A percentile compares a stretch with the other conserved stretches of the same genome.
Evolutionary conservation across 225 moss, liverwort and hornwort species (phyloP).

Genomic region (Asterella californica): DNA sequence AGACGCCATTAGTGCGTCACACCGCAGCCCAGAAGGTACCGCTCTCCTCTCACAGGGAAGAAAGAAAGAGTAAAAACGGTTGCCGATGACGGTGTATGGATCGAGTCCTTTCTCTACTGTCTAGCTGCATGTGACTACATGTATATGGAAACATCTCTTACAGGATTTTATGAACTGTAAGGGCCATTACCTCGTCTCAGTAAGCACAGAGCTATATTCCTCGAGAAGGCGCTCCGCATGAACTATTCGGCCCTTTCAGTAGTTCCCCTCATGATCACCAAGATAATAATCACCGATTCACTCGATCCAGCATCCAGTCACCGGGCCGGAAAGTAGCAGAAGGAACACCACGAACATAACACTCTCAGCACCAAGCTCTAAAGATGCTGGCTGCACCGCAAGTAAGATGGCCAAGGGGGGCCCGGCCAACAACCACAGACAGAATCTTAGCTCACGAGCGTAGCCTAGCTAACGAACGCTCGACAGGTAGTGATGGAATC

Average conservation of each 20-base stretch:
- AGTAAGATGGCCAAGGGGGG: neutral
- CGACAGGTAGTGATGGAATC: conserved; percentile 6
- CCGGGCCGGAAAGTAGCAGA: neutral
- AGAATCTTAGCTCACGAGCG: neutral
- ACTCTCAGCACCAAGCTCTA: neutral
- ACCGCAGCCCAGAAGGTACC: neutral
- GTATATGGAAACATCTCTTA: conserved; percentile 14
- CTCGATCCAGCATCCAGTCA: neutral
- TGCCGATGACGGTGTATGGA: neutral
- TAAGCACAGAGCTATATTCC: neutral
- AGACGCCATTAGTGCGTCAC: too few relatives aligned
- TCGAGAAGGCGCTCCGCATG: neutral
- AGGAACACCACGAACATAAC: neutral
- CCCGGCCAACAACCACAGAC: neutral
- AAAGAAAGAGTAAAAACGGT: conserved; percentile 6
- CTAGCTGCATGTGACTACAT: conserved; percentile 19
- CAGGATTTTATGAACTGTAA: neutral
- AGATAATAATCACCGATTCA: conserved; percentile 15
- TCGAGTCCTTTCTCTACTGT: neutral
- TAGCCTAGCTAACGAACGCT: too few relatives aligned
- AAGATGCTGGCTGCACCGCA: conserved; percentile 1
- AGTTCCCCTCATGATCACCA: conserved; percentile 3
- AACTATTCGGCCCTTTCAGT: neutral
- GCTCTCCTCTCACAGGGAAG: neutral
- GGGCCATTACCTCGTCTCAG: conserved; percentile 10